Conservation (phyloP, 805 yeast genomes). For the Phaffomyces thermotolerans region DNA sequence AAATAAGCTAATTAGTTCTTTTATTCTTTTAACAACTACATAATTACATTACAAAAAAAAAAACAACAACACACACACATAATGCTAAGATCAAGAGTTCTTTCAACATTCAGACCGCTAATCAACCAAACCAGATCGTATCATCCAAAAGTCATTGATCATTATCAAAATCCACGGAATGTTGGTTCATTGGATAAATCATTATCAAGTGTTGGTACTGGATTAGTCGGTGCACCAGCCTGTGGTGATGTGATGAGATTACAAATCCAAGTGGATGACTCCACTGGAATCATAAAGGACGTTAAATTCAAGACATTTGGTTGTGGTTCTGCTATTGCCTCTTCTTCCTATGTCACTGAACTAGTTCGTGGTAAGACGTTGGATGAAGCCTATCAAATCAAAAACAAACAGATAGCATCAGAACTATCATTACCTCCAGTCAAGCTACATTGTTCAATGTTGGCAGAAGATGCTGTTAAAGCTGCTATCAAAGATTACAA, state of each 20-base stretch:
- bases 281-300: conserved; percentile 84
- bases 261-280: conserved; percentile 89
- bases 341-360: conserved; percentile 91
- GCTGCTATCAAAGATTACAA: conserved; percentile 93
- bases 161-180: conserved; percentile 93
- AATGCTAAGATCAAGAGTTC: no score
- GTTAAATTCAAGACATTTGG: conserved; percentile 98
- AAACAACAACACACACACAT: no score
- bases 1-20: no score
- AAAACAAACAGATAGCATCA: conserved; percentile 90
- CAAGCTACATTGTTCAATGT: conserved; percentile 95
- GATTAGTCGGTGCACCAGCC: conserved; percentile 98
- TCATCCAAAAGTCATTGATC: conserved; percentile 92
- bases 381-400: conserved; percentile 88
- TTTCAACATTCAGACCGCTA: conserved; percentile 8
- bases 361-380: conserved; percentile 90
- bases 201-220: conserved; percentile 80
- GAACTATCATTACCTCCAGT: conserved; percentile 95
- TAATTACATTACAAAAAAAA: no score
- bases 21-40: no score
- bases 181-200: conserved; percentile 88
- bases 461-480: conserved; percentile 98
- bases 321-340: conserved; percentile 98
- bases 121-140: conserved; percentile 38
- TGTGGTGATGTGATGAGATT: conserved; percentile 99